Percentiles rank a stretch among this genome's conserved stretches.
Evolutionary conservation across 2,329 filamentous ascomycete species (phyloP).

Genomic region (Alternaria viburni): DNA sequence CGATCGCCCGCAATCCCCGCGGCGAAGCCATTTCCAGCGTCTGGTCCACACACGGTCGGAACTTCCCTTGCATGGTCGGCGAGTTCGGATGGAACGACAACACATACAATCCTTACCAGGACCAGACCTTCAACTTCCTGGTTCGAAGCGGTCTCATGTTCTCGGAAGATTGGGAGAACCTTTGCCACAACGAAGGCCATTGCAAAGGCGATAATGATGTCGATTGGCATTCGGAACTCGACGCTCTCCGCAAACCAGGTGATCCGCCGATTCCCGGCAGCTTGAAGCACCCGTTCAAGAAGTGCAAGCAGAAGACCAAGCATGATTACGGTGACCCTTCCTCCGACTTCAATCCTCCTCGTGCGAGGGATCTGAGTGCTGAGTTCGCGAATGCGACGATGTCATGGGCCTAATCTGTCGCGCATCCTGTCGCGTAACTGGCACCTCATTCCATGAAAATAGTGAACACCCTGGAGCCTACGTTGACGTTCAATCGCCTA

Average conservation of each 20-base stretch:
- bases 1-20: constrained; percentile 16
- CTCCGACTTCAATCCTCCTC: background rate
- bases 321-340: background rate
- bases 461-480: background rate
- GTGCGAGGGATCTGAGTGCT: background rate
- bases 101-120: background rate
- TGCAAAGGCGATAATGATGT: background rate
- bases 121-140: constrained; percentile 12
- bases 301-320: background rate
- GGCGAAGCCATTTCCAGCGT: constrained; percentile 23
- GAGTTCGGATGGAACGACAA: constrained; percentile 15
- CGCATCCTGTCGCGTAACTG: too few relatives aligned
- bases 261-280: background rate
- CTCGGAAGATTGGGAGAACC: constrained; percentile 14
- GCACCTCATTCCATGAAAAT: too few relatives aligned
- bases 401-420: background rate
- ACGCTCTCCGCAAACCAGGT: background rate
- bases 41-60: background rate
- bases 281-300: background rate
- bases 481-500: background rate
- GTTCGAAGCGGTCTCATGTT: background rate
- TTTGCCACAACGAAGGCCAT: constrained; percentile 8
- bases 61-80: constrained; percentile 29
- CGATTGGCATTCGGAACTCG: background rate
- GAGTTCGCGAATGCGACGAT: background rate